Conservation (phyloP, 1,139 yeast species). For the Sugiyamaella pinicola region DNA sequence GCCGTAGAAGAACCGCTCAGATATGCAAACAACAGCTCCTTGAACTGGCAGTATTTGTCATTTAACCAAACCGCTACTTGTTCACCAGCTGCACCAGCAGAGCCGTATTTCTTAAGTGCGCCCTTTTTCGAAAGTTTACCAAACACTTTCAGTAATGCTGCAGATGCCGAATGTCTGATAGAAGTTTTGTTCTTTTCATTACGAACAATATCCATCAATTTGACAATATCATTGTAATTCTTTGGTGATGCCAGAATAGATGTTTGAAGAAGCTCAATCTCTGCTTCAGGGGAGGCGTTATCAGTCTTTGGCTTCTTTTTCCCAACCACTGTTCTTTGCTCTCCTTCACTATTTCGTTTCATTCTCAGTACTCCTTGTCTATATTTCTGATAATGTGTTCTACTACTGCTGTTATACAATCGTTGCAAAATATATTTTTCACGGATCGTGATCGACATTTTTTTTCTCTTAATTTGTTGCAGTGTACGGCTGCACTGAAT, state of each 20-base stretch:
- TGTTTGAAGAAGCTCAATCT: constrained; percentile 43
- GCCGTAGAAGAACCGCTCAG: constrained; percentile 35
- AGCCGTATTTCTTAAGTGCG: constrained; percentile 45
- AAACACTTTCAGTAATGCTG: constrained; percentile 59
- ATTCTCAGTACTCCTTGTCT: neutral
- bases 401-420: too few species aligned
- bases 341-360: constrained; percentile 7
- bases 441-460: too few species aligned
- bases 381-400: too few species aligned
- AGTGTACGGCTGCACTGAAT: too few species aligned
- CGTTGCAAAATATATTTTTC: too few species aligned
- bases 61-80: constrained; percentile 55
- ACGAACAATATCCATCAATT: constrained; percentile 48
- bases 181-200: constrained; percentile 37
- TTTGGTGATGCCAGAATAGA: constrained; percentile 48
- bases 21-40: constrained; percentile 47
- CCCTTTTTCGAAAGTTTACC: constrained; percentile 56
- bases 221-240: constrained; percentile 56
- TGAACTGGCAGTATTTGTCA: constrained; percentile 61
- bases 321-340: neutral
- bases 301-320: constrained; percentile 1
- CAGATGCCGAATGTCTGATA: constrained; percentile 42
- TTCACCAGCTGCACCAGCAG: constrained; percentile 40
- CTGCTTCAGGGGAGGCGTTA: constrained; percentile 18
- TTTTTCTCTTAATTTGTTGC: too few species aligned